Evolutionary conservation across 345 rosid genomes (phyloP).

Genomic region (Punica granatum): DNA sequence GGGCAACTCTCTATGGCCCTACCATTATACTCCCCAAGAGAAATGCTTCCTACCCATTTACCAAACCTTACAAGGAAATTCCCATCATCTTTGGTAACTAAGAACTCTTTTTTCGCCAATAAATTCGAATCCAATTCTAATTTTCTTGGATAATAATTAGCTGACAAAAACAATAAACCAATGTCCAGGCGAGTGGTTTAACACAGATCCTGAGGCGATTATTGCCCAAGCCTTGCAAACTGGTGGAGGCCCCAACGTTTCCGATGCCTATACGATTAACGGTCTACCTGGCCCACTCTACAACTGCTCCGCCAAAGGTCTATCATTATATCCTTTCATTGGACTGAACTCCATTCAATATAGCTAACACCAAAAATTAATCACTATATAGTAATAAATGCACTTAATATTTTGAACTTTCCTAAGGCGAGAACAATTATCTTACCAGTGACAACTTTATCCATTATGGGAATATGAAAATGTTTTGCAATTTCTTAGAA

Average conservation of each 20-base stretch:
- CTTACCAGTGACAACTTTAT: background rate
- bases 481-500: background rate
- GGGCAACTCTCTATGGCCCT: conserved; percentile 70
- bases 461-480: background rate
- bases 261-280: conserved; percentile 72
- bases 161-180: background rate
- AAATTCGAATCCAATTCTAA: background rate
- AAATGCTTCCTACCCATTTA: conserved; percentile 59
- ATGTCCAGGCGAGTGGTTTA: conserved; percentile 77
- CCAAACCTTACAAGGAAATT: conserved; percentile 67
- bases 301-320: conserved; percentile 73
- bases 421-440: background rate
- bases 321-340: background rate
- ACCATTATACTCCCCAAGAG: conserved; percentile 58
- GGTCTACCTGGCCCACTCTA: conserved; percentile 73
- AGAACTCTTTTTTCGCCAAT: background rate
- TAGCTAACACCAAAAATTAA: no score
- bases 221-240: conserved; percentile 58
- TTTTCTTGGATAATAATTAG: background rate
- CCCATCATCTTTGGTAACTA: conserved; percentile 59
- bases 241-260: conserved; percentile 82
- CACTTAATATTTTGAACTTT: no score
- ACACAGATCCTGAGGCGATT: conserved; percentile 60
- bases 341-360: no score
- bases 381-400: no score